Conservation (phyloP, 345 rosid genomes). For the Clarkia xantiana region DNA sequence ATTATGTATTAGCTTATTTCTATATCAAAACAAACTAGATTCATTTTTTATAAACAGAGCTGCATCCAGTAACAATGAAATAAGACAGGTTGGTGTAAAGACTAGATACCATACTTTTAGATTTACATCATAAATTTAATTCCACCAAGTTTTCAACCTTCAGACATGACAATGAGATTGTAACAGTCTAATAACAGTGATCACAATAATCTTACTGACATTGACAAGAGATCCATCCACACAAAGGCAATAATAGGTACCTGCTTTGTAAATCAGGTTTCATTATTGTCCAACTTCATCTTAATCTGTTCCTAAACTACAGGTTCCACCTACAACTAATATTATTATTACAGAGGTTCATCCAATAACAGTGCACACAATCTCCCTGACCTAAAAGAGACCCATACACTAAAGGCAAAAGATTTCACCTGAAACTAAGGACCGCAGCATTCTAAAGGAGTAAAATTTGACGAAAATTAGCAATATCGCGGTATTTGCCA, state of each 20-base stretch:
- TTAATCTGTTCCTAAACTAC: no score
- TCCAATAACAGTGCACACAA: no score
- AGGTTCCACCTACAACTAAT: no score
- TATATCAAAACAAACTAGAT: not conserved
- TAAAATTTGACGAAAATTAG: no score
- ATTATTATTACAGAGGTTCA: no score
- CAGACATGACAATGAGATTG: constrained; percentile 22
- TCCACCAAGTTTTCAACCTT: constrained; percentile 49
- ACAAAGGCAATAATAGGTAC: constrained; percentile 28
- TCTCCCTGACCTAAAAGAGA: constrained; percentile 44
- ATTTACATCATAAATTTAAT: not conserved
- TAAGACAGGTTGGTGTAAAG: constrained; percentile 1
- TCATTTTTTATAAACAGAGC: constrained; percentile 2
- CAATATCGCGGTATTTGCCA: no score
- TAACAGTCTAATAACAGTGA: constrained; percentile 28
- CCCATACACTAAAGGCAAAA: constrained; percentile 21
- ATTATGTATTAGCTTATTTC: no score
- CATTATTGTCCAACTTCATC: no score
- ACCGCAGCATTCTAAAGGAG: no score
- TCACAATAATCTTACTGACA: no score
- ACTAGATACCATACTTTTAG: not conserved
- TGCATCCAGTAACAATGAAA: constrained; percentile 14
- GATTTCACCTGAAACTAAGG: no score
- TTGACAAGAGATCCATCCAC: constrained; percentile 36
- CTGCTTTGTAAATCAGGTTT: constrained; percentile 46